Percentiles rank a stretch among this genome's conserved stretches.
Evolutionary conservation across 78 protist genomes (phyloP).

Genomic region (Planoprotostelium fungivorum): DNA sequence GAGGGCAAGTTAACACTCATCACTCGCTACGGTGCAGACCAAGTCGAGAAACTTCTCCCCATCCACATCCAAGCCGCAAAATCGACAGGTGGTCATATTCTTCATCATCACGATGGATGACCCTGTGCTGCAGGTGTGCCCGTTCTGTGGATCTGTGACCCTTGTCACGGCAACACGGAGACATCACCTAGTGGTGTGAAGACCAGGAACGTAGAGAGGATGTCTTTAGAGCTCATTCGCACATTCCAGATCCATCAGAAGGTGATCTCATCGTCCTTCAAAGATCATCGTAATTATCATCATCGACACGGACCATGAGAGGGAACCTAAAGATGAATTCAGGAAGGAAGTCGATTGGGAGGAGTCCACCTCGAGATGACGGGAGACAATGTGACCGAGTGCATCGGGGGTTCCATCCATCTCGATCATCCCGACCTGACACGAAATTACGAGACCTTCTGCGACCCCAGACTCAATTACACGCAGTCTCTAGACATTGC

Average conservation of each 20-base stretch:
- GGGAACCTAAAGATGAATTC: not conserved
- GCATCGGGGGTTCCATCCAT: conserved; percentile 50
- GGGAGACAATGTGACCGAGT: conserved; percentile 64
- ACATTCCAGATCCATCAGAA: conserved; percentile 25
- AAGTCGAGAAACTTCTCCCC: conserved; percentile 6
- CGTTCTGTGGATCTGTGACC: conserved; percentile 37
- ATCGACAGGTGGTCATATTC: conserved; percentile 1
- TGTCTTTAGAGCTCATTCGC: conserved; percentile 14
- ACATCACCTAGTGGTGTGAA: conserved; percentile 6
- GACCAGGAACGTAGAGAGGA: conserved; percentile 23
- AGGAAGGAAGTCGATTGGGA: not conserved
- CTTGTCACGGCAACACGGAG: conserved; percentile 63
- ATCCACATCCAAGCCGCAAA: conserved; percentile 22
- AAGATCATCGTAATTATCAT: too few relatives aligned
- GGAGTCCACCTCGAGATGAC: conserved; percentile 63
- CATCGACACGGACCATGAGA: not conserved
- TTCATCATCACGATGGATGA: not conserved
- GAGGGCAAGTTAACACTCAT: conserved; percentile 51
- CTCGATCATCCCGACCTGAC: conserved; percentile 16
- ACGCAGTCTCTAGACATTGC: conserved; percentile 59
- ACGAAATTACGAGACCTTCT: conserved; percentile 29
- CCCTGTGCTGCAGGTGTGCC: not conserved
- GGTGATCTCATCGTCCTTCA: not conserved
- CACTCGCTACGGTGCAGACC: conserved; percentile 38
- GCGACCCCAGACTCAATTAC: conserved; percentile 75